These are phyloP conservation scores for Hypoxylon crocopeplum DNA, from an alignment of 495 filamentous ascomycete genomes.

Conservation along the genomic window DNA sequence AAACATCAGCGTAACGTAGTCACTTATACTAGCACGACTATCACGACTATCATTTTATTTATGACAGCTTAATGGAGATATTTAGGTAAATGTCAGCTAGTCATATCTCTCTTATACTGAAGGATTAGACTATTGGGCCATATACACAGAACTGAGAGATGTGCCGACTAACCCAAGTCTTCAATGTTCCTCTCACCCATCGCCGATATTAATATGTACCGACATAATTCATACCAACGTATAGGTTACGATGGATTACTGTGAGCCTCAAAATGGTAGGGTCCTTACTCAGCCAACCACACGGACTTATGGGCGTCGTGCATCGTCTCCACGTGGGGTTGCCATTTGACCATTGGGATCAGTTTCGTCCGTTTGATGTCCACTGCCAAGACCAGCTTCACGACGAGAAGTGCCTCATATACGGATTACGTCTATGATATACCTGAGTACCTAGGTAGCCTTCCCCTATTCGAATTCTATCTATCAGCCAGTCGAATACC, in stretches of 20 bases:
- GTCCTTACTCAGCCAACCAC: conserved; percentile 34
- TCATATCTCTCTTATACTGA: too few species aligned
- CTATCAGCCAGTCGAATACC: too few species aligned
- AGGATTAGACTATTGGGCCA: too few species aligned
- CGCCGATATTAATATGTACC: conserved; percentile 11
- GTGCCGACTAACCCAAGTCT: too few species aligned
- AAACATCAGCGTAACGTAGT: too few species aligned
- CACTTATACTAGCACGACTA: too few species aligned
- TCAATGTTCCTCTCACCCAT: not conserved
- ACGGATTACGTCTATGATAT: too few species aligned
- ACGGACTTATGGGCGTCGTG: conserved; percentile 4
- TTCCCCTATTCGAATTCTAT: too few species aligned
- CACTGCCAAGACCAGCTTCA: conserved; percentile 20
- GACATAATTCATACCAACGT: not conserved
- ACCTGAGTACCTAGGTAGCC: too few species aligned
- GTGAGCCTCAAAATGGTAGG: conserved; percentile 9
- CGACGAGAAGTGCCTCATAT: conserved; percentile 31
- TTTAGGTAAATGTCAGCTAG: too few species aligned
- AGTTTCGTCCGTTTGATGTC: conserved; percentile 18
- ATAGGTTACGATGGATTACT: conserved; percentile 20
- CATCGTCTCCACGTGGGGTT: conserved; percentile 29
- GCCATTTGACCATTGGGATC: conserved; percentile 10
- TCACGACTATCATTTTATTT: not conserved
- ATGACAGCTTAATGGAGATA: too few species aligned
- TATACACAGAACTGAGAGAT: too few species aligned